Evolutionary conservation across 2,329 filamentous ascomycete species (phyloP).

Genomic region (Fusarium tanahbumbuense): DNA sequence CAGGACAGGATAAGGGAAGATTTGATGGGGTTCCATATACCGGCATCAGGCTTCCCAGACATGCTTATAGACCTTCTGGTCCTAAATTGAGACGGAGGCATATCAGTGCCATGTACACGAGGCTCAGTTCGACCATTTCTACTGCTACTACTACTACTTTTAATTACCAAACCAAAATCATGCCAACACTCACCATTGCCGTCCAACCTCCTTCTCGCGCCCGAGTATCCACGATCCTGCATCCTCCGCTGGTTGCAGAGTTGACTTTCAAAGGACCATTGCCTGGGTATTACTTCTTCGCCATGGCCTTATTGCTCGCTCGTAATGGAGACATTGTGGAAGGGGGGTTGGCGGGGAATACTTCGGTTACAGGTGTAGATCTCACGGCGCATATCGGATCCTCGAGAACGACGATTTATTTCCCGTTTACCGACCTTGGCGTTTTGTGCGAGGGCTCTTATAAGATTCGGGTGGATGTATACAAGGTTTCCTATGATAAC

Average conservation of each 20-base stretch:
- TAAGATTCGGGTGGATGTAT: conserved; percentile 47
- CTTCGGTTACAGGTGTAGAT: conserved; percentile 32
- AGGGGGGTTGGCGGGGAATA: conserved; percentile 33
- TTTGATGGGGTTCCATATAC: conserved; percentile 3
- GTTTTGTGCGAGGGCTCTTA: conserved; percentile 42
- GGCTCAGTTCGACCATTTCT: neutral
- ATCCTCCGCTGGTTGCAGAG: conserved; percentile 42
- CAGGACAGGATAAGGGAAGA: neutral
- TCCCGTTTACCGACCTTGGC: conserved; percentile 44
- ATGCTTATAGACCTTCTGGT: conserved; percentile 10
- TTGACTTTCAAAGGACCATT: conserved; percentile 14
- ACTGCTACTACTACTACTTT: neutral
- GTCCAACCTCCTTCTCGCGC: conserved; percentile 43
- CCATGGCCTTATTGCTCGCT: conserved; percentile 43
- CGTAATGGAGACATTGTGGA: conserved; percentile 33
- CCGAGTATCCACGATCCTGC: conserved; percentile 30
- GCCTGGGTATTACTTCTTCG: conserved; percentile 42
- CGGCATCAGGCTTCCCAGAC: neutral
- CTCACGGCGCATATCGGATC: conserved; percentile 8
- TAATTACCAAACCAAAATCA: neutral
- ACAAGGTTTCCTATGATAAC: conserved; percentile 34
- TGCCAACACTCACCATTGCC: conserved; percentile 36
- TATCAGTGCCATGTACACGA: conserved; percentile 8
- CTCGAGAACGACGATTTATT: conserved; percentile 32
- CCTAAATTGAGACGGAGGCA: conserved; percentile 2